Evolutionary conservation across 2,329 filamentous ascomycete genomes (phyloP).

Genomic region (Colletotrichum sp.): DNA sequence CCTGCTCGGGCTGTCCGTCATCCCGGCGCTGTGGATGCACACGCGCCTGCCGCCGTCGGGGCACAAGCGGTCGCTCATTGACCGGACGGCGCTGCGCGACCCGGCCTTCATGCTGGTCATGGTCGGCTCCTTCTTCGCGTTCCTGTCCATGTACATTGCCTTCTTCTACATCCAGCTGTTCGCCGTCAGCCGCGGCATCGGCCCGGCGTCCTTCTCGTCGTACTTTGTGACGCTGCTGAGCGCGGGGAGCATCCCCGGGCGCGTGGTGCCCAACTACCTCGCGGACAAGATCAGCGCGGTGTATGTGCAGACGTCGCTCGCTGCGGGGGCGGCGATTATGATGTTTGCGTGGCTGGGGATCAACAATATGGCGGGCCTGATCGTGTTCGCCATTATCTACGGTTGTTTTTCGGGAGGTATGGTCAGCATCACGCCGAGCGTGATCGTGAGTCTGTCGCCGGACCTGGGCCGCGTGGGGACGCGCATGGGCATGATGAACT

Average conservation of each 20-base stretch:
- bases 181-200: conserved; percentile 43
- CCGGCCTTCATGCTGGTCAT: conserved; percentile 40
- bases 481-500: conserved; percentile 39
- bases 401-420: conserved; percentile 51
- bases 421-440: conserved; percentile 46
- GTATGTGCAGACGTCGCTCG: conserved; percentile 39
- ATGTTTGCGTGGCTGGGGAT: conserved; percentile 46
- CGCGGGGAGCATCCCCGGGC: conserved; percentile 49
- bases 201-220: conserved; percentile 35
- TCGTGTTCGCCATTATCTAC: conserved; percentile 48
- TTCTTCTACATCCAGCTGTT: conserved; percentile 54
- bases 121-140: conserved; percentile 41
- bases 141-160: conserved; percentile 51
- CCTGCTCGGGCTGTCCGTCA: conserved; percentile 40
- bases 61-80: conserved; percentile 34
- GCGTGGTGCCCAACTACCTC: conserved; percentile 47
- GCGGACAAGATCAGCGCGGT: conserved; percentile 48
- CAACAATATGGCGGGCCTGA: conserved; percentile 35
- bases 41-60: conserved; percentile 34
- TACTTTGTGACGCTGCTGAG: conserved; percentile 51
- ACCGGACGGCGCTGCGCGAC: conserved; percentile 41
- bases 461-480: conserved; percentile 40
- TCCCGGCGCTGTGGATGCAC: conserved; percentile 45
- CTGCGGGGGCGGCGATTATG: conserved; percentile 36
- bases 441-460: conserved; percentile 38